phyloP scores from a whole-genome alignment of 2,329 filamentous ascomycete species.

The Hypoxylon sp. region DNA sequence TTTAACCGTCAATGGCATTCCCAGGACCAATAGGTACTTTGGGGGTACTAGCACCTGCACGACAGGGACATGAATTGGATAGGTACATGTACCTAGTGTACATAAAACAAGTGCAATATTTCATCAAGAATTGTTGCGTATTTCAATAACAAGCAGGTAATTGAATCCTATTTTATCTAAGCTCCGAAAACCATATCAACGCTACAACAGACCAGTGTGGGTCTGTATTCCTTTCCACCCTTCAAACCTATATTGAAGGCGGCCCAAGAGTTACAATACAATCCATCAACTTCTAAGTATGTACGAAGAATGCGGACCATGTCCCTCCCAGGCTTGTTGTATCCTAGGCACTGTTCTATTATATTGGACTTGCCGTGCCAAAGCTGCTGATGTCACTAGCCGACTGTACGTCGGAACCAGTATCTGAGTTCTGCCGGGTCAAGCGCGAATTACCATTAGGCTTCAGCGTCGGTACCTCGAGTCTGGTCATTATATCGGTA shows the following conservation, averaged over 20 bases:
- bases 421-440: conserved; percentile 51
- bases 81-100: neutral
- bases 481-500: conserved; percentile 52
- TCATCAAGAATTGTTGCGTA: neutral
- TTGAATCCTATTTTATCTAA: conserved; percentile 13
- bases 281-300: conserved; percentile 29
- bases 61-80: neutral
- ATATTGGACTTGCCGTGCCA: conserved; percentile 53
- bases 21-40: neutral
- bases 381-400: conserved; percentile 53
- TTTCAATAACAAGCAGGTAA: neutral
- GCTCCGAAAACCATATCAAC: conserved; percentile 10
- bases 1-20: neutral
- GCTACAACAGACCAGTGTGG: conserved; percentile 2
- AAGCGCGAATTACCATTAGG: conserved; percentile 48
- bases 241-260: conserved; percentile 9
- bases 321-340: conserved; percentile 11
- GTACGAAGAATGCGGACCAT: conserved; percentile 14
- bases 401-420: conserved; percentile 53
- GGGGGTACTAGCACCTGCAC: neutral
- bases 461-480: conserved; percentile 53
- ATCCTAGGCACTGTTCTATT: conserved; percentile 34
- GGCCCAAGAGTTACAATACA: conserved; percentile 24
- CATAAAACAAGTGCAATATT: conserved; percentile 1
- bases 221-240: conserved; percentile 14